A percentile compares a stretch with the other conserved stretches of the same genome.
Conservation (phyloP, 2,329 filamentous ascomycete genomes). For the Diaporthe sp. region DNA sequence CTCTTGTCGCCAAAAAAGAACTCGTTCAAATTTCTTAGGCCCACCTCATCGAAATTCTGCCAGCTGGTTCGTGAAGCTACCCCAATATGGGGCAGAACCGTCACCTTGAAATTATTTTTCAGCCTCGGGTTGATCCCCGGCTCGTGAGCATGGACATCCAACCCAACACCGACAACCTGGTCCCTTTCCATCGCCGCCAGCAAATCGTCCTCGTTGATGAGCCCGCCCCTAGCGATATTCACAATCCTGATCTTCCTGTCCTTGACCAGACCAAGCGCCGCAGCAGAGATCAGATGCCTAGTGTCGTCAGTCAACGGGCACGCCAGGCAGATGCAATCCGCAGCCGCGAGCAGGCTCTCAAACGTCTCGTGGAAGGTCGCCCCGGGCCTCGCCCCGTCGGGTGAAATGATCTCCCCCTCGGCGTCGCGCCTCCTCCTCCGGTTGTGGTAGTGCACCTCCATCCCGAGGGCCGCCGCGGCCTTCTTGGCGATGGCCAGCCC, state of each 20-base stretch:
- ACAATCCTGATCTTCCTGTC: conserved; percentile 50
- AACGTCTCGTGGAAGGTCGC: conserved; percentile 43
- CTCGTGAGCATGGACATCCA: conserved; percentile 54
- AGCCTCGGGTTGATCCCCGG: conserved; percentile 49
- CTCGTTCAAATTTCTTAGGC: conserved; percentile 45
- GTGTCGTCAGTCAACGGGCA: conserved; percentile 50
- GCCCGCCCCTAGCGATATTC: conserved; percentile 52
- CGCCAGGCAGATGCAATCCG: conserved; percentile 50
- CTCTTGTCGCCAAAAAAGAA: conserved; percentile 43
- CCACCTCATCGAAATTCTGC: conserved; percentile 46
- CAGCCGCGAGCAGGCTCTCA: conserved; percentile 47
- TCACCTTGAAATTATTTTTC: conserved; percentile 49
- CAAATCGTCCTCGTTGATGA: conserved; percentile 52
- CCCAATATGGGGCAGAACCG: conserved; percentile 49
- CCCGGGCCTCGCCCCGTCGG: conserved; percentile 15
- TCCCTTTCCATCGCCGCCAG: conserved; percentile 50
- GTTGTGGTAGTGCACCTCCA: conserved; percentile 50
- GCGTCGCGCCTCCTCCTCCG: conserved; percentile 37
- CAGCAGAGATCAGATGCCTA: conserved; percentile 45
- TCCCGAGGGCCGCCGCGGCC: conserved; percentile 48
- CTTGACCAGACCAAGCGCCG: conserved; percentile 39
- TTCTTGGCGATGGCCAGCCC: conserved; percentile 49
- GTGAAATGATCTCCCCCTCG: neutral
- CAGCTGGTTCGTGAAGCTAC: conserved; percentile 48
- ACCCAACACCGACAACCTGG: conserved; percentile 50